Conservation (phyloP, 352 stramenopile genomes). For the Phytophthora cryptogea region DNA sequence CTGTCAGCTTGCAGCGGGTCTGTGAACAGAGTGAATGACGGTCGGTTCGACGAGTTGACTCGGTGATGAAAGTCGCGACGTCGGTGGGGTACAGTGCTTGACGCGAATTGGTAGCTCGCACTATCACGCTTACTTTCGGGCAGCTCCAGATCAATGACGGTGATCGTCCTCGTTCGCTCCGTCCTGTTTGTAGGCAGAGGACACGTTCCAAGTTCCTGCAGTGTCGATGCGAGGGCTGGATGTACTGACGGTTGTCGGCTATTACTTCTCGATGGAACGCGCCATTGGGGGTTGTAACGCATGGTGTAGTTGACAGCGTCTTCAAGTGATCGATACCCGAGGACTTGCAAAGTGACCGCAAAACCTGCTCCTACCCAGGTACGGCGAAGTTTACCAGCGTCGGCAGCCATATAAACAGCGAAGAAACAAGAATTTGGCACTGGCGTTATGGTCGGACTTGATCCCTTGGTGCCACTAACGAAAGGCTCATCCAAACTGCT, state of each 20-base stretch:
- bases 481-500: not conserved
- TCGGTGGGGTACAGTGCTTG: slow-evolving; percentile 12
- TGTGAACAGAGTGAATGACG: slow-evolving; percentile 39
- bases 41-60: slow-evolving; percentile 29
- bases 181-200: not conserved
- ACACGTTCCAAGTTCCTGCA: slow-evolving; percentile 21
- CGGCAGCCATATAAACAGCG: slow-evolving; percentile 19
- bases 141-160: slow-evolving; percentile 32
- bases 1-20: slow-evolving; percentile 40
- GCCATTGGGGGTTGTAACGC: slow-evolving; percentile 6
- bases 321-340: slow-evolving; percentile 24
- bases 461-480: slow-evolving; percentile 8
- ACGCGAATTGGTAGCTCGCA: slow-evolving; percentile 14
- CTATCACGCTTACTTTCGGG: slow-evolving; percentile 15
- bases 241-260: slow-evolving; percentile 15
- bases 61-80: slow-evolving; percentile 18
- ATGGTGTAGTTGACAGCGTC: slow-evolving; percentile 13
- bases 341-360: slow-evolving; percentile 25
- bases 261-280: slow-evolving; percentile 12
- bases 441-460: slow-evolving; percentile 15
- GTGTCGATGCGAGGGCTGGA: slow-evolving; percentile 11
- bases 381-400: not conserved
- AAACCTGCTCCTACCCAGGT: slow-evolving; percentile 6
- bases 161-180: slow-evolving; percentile 30
- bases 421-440: slow-evolving; percentile 16